These are phyloP conservation scores for Ormosia emarginata DNA, from an alignment of 306 rosid genomes.

Conservation along the genomic window DNA sequence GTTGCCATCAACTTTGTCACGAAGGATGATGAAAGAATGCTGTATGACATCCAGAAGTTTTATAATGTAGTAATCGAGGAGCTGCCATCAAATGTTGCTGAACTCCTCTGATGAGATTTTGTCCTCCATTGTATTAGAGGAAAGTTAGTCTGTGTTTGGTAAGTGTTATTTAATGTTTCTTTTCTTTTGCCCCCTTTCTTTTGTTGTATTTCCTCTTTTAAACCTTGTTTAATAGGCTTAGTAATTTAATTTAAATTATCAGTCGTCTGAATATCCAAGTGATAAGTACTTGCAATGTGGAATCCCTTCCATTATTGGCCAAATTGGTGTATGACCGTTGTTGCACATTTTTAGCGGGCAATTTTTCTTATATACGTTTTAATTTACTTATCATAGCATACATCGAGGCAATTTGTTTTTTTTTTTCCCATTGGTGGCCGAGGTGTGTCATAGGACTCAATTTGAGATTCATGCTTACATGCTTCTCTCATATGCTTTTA, in stretches of 20 bases:
- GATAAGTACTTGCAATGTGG: slow-evolving; percentile 34
- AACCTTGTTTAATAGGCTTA: slow-evolving; percentile 35
- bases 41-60: slow-evolving; percentile 75
- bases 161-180: slow-evolving; percentile 31
- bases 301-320: slow-evolving; percentile 26
- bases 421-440: background rate
- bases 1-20: slow-evolving; percentile 81
- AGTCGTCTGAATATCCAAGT: slow-evolving; percentile 26
- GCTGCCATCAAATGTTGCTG: slow-evolving; percentile 80
- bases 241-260: slow-evolving; percentile 28
- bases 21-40: slow-evolving; percentile 61
- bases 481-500: no score
- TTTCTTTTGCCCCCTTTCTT: background rate
- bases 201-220: background rate
- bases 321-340: slow-evolving; percentile 21
- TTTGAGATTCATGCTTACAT: no score
- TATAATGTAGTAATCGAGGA: slow-evolving; percentile 71
- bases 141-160: slow-evolving; percentile 27
- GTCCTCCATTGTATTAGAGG: slow-evolving; percentile 24
- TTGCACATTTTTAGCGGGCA: slow-evolving; percentile 30
- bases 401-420: background rate
- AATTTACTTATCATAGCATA: background rate
- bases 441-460: no score
- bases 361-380: background rate
- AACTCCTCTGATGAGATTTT: slow-evolving; percentile 68